A percentile compares a stretch with the other conserved stretches of the same genome.
Evolutionary conservation across 805 yeast species (phyloP).

Genomic region (Myxozyma lipomycoides): DNA sequence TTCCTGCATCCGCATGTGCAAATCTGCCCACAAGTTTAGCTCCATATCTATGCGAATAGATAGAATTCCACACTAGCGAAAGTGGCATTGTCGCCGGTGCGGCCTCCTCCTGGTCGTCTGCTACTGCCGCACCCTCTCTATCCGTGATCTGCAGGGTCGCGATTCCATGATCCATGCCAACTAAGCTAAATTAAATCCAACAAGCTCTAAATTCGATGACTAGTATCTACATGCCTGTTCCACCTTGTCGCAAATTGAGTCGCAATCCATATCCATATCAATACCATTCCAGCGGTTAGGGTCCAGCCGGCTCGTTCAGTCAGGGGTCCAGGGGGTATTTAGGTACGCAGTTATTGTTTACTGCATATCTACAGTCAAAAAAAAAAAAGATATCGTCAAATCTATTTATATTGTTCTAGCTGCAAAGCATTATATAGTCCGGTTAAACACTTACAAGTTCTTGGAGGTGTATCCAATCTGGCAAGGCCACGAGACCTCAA

Average conservation of each 20-base stretch:
- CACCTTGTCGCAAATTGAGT: background rate
- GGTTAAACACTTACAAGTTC: background rate
- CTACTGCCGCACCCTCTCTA: background rate
- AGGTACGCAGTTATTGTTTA: background rate
- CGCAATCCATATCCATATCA: background rate
- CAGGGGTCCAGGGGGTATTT: background rate
- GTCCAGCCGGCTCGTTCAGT: too few species aligned
- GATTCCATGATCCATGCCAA: background rate
- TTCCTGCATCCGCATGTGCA: background rate
- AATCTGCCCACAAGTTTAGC: background rate
- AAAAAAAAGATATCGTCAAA: too few species aligned
- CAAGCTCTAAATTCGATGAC: too few species aligned
- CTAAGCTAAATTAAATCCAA: too few species aligned
- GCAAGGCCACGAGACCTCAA: slow-evolving; percentile 41
- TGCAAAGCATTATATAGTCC: background rate
- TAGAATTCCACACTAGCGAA: background rate
- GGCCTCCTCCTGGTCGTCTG: background rate
- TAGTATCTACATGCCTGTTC: too few species aligned
- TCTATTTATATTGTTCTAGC: background rate
- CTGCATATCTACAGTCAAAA: too few species aligned
- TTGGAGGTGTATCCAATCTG: slow-evolving; percentile 30
- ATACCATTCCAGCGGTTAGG: background rate
- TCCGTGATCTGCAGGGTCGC: background rate
- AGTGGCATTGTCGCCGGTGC: background rate
- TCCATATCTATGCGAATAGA: background rate